These are phyloP conservation scores for Chrysoporthe cubensis DNA, from an alignment of 2,329 filamentous ascomycete species.

Conservation along the genomic window DNA sequence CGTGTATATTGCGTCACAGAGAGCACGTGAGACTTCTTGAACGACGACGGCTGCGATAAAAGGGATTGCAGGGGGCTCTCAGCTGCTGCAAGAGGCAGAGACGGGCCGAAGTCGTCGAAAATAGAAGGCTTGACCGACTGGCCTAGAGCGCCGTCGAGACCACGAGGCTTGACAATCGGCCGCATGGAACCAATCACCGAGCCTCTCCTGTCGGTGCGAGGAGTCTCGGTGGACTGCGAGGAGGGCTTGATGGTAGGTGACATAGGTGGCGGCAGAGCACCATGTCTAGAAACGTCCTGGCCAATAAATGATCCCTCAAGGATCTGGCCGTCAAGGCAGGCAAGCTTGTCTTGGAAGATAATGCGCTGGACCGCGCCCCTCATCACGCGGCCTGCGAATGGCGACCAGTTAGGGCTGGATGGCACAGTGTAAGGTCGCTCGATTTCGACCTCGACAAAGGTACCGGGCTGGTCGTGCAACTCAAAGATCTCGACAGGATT, in stretches of 20 bases:
- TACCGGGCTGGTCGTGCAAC: constrained; percentile 77
- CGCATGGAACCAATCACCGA: constrained; percentile 41
- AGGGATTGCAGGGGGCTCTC: constrained; percentile 71
- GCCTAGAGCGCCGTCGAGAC: constrained; percentile 40
- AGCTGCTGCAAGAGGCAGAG: constrained; percentile 54
- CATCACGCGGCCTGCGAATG: constrained; percentile 71
- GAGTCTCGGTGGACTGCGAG: constrained; percentile 37
- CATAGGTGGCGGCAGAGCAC: constrained; percentile 51
- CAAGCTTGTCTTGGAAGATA: constrained; percentile 73
- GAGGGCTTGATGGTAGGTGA: constrained; percentile 62
- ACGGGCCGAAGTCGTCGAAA: constrained; percentile 51
- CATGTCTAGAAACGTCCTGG: constrained; percentile 76
- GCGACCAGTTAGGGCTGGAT: constrained; percentile 63
- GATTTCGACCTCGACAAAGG: constrained; percentile 75
- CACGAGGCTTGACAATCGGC: constrained; percentile 39
- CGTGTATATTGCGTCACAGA: constrained; percentile 91
- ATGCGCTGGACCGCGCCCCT: constrained; percentile 74
- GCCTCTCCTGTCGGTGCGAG: constrained; percentile 38
- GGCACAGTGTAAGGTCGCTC: constrained; percentile 70
- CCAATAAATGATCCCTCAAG: constrained; percentile 61
- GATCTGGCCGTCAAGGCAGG: constrained; percentile 73
- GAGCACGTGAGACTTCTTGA: constrained; percentile 87
- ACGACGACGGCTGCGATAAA: constrained; percentile 74
- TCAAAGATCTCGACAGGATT: constrained; percentile 83
- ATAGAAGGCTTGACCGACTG: constrained; percentile 34